phyloP scores from a whole-genome alignment of 257 asterid species.

The Penstemon barbatus region DNA sequence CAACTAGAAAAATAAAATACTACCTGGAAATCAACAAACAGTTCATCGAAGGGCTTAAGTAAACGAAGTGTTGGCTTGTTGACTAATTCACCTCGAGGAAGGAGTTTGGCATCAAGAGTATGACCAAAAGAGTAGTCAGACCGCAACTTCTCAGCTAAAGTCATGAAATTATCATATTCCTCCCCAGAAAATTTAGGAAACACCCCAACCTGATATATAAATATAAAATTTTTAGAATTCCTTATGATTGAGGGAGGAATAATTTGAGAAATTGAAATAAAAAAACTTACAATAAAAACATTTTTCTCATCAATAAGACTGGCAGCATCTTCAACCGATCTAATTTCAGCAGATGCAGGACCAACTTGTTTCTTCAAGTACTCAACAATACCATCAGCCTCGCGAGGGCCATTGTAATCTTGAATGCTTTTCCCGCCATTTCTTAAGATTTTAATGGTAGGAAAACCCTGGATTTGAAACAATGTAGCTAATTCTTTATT shows the following conservation, averaged over 20 bases:
- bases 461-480: slow-evolving; percentile 71
- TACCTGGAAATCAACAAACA: slow-evolving; percentile 68
- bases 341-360: slow-evolving; percentile 76
- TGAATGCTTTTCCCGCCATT: slow-evolving; percentile 63
- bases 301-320: slow-evolving; percentile 51
- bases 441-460: slow-evolving; percentile 75
- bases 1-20: slow-evolving; percentile 12
- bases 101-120: slow-evolving; percentile 67
- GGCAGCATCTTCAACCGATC: slow-evolving; percentile 58
- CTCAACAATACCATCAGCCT: slow-evolving; percentile 69
- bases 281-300: slow-evolving; percentile 56
- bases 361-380: slow-evolving; percentile 81
- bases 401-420: slow-evolving; percentile 86
- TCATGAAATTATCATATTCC: slow-evolving; percentile 54
- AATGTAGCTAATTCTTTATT: slow-evolving; percentile 55
- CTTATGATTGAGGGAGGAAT: not conserved
- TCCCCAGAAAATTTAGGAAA: slow-evolving; percentile 69
- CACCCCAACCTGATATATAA: slow-evolving; percentile 59
- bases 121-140: slow-evolving; percentile 73
- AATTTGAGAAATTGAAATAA: not conserved
- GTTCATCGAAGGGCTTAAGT: slow-evolving; percentile 84
- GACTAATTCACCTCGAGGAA: slow-evolving; percentile 66
- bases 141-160: slow-evolving; percentile 71
- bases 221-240: slow-evolving; percentile 6
- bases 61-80: slow-evolving; percentile 72